Conservation (phyloP, 192 early-diverging fungal genomes). For the Coemansia umbellata region DNA sequence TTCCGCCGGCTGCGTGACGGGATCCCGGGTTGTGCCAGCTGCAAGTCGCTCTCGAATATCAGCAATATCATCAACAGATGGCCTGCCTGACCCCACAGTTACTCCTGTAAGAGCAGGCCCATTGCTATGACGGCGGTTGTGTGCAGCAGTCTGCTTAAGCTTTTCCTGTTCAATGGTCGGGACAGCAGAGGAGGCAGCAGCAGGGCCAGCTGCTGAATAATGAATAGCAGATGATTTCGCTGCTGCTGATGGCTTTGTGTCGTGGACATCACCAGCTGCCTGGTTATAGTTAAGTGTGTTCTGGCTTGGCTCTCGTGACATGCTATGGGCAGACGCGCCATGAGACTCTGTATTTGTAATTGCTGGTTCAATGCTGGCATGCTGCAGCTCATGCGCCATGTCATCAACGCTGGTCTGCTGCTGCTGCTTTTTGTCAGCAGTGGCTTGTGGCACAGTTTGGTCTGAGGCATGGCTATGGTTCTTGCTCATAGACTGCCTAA, state of each 20-base stretch:
- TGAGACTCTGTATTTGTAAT: conserved; percentile 13
- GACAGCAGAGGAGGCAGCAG: conserved; percentile 1
- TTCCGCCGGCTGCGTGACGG: conserved; percentile 5
- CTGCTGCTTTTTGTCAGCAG: conserved; percentile 3
- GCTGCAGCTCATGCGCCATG: conserved; percentile 10
- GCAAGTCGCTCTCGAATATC: conserved; percentile 27
- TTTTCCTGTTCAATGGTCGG: background rate
- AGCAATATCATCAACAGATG: conserved; percentile 20
- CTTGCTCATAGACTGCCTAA: conserved; percentile 17
- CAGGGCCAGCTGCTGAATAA: background rate
- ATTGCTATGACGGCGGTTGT: background rate
- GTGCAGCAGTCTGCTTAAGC: background rate
- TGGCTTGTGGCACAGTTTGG: conserved; percentile 8
- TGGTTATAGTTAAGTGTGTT: conserved; percentile 34
- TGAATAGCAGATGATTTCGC: conserved; percentile 1
- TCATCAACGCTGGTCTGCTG: conserved; percentile 13
- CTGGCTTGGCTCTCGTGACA: conserved; percentile 47
- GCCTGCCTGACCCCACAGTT: conserved; percentile 15
- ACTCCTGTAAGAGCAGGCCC: conserved; percentile 24
- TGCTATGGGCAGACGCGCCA: conserved; percentile 18
- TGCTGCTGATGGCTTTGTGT: conserved; percentile 7
- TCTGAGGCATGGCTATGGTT: background rate
- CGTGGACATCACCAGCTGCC: conserved; percentile 16
- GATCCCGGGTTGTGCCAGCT: conserved; percentile 31
- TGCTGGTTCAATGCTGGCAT: conserved; percentile 14